Evolutionary conservation across 225 moss, liverwort and hornwort species (phyloP).

Genomic region (Sphagnum tenellum): DNA sequence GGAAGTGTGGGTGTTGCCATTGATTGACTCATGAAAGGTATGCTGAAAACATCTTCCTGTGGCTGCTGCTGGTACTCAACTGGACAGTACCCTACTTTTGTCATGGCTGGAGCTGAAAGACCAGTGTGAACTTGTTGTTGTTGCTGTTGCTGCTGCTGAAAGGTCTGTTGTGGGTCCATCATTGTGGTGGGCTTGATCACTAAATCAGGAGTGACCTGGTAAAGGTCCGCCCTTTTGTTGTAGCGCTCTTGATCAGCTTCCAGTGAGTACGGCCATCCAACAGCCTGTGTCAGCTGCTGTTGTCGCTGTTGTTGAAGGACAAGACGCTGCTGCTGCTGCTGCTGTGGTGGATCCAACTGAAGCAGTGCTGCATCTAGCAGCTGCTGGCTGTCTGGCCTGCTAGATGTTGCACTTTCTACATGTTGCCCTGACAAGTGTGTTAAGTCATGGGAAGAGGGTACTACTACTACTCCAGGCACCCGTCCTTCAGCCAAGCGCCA

Average conservation of each 20-base stretch:
- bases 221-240: constrained; percentile 51
- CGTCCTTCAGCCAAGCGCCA: constrained; percentile 55
- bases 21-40: too few species aligned
- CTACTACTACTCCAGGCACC: constrained; percentile 31
- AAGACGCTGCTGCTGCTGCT: constrained; percentile 11
- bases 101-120: constrained; percentile 16
- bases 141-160: constrained; percentile 40
- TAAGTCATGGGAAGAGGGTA: constrained; percentile 65
- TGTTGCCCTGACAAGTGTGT: constrained; percentile 57
- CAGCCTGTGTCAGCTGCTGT: constrained; percentile 31
- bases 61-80: neutral
- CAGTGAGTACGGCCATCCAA: constrained; percentile 40
- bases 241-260: constrained; percentile 56
- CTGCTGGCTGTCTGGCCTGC: constrained; percentile 23
- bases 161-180: constrained; percentile 25
- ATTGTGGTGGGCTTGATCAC: constrained; percentile 35
- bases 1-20: too few species aligned
- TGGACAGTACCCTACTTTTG: too few species aligned
- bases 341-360: constrained; percentile 21
- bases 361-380: constrained; percentile 15
- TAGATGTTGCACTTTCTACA: constrained; percentile 29
- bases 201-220: constrained; percentile 33
- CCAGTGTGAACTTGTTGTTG: constrained; percentile 35
- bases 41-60: neutral
- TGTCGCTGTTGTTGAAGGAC: constrained; percentile 55